These are phyloP conservation scores for Nemania abortiva DNA, from an alignment of 2,329 filamentous ascomycete species.

Conservation along the genomic window DNA sequence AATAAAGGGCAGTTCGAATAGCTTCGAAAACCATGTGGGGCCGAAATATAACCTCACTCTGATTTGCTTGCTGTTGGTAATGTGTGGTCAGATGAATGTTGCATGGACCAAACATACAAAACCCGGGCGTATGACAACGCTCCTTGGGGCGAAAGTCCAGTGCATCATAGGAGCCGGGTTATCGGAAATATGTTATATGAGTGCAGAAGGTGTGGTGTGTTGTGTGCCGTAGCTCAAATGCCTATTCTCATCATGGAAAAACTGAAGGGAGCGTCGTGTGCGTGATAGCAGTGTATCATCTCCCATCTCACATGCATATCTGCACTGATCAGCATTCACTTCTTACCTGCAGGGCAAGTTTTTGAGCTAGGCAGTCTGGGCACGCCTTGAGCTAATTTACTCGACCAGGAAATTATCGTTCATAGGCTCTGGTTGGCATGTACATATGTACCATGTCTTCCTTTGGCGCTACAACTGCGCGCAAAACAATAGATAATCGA, in stretches of 20 bases:
- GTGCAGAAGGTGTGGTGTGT: conserved; percentile 19
- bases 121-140: conserved; percentile 23
- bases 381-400: conserved; percentile 17
- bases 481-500: neutral
- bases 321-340: conserved; percentile 39
- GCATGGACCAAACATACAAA: conserved; percentile 28
- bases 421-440: neutral
- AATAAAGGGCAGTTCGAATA: conserved; percentile 35
- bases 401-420: neutral
- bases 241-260: conserved; percentile 12
- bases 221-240: conserved; percentile 20
- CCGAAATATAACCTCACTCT: conserved; percentile 26
- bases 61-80: conserved; percentile 36
- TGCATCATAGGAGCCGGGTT: conserved; percentile 34
- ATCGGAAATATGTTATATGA: conserved; percentile 31
- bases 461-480: conserved; percentile 8
- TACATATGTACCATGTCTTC: neutral
- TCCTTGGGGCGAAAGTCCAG: conserved; percentile 31
- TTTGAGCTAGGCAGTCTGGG: conserved; percentile 26
- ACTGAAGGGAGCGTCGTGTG: conserved; percentile 18
- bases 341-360: conserved; percentile 36
- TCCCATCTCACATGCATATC: conserved; percentile 40
- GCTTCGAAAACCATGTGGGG: conserved; percentile 31
- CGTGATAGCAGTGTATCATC: conserved; percentile 19
- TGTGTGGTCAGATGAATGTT: conserved; percentile 31